These are phyloP conservation scores for Sclerotiophoma versabilis DNA, from an alignment of 2,329 filamentous ascomycete species.

Conservation along the genomic window DNA sequence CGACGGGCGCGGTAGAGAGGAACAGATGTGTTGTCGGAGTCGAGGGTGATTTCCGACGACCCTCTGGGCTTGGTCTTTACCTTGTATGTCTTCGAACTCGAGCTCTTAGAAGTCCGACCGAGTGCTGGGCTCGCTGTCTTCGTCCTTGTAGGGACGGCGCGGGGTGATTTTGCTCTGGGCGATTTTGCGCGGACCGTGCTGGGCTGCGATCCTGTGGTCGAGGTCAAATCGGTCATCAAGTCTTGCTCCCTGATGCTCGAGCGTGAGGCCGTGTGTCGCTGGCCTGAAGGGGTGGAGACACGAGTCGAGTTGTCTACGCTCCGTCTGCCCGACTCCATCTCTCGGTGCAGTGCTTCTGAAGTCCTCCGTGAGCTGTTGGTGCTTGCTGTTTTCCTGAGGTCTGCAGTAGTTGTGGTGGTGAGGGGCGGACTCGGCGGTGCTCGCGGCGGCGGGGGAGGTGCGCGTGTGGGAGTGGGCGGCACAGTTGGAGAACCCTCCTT, in stretches of 20 bases:
- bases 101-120: conserved; percentile 29
- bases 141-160: conserved; percentile 22
- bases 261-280: conserved; percentile 47
- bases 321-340: conserved; percentile 49
- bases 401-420: conserved; percentile 50
- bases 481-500: conserved; percentile 15
- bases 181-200: conserved; percentile 48
- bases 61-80: conserved; percentile 41
- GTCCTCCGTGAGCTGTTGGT: conserved; percentile 53
- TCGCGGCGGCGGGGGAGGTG: conserved; percentile 33
- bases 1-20: conserved; percentile 48
- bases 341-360: conserved; percentile 45
- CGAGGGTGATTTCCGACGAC: conserved; percentile 52
- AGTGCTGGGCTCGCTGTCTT: conserved; percentile 36
- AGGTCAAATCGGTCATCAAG: conserved; percentile 52
- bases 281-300: conserved; percentile 47
- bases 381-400: conserved; percentile 54
- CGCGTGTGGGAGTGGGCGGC: conserved; percentile 25
- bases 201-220: conserved; percentile 50
- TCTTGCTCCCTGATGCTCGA: conserved; percentile 54
- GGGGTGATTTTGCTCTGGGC: conserved; percentile 36
- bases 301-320: conserved; percentile 52
- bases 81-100: conserved; percentile 29
- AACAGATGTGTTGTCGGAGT: conserved; percentile 57
- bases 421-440: conserved; percentile 58